Base-by-base conservation (phyloP, 495 filamentous ascomycete genomes). In the Penicillium psychrofluorescens region DNA sequence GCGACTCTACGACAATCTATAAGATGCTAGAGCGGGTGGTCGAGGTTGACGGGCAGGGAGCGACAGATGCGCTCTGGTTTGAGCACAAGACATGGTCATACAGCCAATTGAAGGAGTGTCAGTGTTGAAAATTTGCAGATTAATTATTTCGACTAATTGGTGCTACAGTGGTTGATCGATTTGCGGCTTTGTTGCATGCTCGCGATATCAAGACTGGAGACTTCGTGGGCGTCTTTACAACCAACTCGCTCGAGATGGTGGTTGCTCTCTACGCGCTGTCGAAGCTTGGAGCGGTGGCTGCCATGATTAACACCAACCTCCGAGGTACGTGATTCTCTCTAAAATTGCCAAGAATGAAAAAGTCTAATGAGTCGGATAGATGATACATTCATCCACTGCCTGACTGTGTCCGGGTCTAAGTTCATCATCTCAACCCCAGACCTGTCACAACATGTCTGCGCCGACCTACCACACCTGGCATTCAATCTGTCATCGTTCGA, bases 281-380 rank as follows among this genome's bases (percentile, higher is more conserved):
- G 74, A 80, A 83, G 11, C 71, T 96, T 27, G 92, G 92, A 2
- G 89, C 85, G 1, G 80, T 78, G 30, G 85, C 90, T 13, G 90
- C 91, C 3, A 85, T 95, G 53, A 82, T 98, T 56, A 98, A 98
- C 60, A 94, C 88, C 54, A 96, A 95, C 51, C 63, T 97, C 15
- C 76, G 76, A 11, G 85, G 83, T 46, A 76, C 78, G 35, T 61
- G 1, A 16, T 12, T 11, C 6, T 34, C 32, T 0, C n/a, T 8
- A 12, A 10, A 11, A 10, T 6, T 34, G 9, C 6, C 3, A 22
- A 4, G 6, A 22, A 6, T 0, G 2, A 22, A 22, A 22, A 22
- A 22, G 2, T 22, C 22, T 22, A 22, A 22, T 6, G 22, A 22
- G 2, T 22, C 22, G 22, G 6, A 22, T 4, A 76, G 71, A 74